These are phyloP conservation scores for Phlebiopsis gigantea DNA, from an alignment of 768 basidiomycete genomes.

Conservation along the genomic window DNA sequence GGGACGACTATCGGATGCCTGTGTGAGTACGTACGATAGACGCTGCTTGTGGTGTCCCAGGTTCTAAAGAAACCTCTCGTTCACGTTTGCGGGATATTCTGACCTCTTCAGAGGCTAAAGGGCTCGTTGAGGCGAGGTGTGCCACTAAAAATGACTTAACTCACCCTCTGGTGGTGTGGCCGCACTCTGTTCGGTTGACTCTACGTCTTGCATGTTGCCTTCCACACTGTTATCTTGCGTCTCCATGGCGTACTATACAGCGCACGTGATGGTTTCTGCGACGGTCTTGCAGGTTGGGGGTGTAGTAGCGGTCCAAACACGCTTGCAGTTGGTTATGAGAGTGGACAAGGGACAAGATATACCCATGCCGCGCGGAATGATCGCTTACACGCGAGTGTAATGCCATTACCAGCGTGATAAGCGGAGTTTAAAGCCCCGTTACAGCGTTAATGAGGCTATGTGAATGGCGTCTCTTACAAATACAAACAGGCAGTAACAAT, in stretches of 20 bases:
- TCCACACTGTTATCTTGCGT: not conserved
- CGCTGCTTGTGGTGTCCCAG: slow-evolving; percentile 34
- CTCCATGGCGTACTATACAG: not conserved
- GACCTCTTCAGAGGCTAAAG: slow-evolving; percentile 24
- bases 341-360: not conserved
- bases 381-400: slow-evolving; percentile 1
- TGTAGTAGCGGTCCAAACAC: not conserved
- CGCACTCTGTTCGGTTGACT: not conserved
- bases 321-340: not conserved
- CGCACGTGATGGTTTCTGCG: not conserved
- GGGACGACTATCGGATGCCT: slow-evolving; percentile 6
- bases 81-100: slow-evolving; percentile 67
- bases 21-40: slow-evolving; percentile 25
- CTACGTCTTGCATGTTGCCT: not conserved
- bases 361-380: not conserved
- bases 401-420: not conserved
- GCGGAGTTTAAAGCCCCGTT: not conserved
- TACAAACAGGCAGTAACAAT: no score
- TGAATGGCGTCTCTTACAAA: no score
- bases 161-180: slow-evolving; percentile 9
- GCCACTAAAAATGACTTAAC: not conserved
- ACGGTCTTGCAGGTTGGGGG: not conserved
- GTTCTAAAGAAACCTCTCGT: slow-evolving; percentile 74
- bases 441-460: no score
- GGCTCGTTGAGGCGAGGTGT: not conserved